Evolutionary conservation across 208 protist species (phyloP).

Genomic region (Eutreptiella sp.): DNA sequence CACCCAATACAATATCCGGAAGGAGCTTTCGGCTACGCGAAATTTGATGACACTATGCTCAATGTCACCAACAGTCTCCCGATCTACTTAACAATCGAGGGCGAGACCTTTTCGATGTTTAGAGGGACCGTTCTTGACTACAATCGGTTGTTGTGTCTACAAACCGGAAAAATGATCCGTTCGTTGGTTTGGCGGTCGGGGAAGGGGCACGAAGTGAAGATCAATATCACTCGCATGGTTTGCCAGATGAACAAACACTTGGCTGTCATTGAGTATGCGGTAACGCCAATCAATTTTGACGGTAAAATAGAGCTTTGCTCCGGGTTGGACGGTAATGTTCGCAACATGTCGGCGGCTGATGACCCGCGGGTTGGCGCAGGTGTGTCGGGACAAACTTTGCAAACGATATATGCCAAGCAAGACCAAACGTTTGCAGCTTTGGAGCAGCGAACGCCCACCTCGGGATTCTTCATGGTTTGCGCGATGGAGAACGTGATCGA

Average conservation of each 20-base stretch:
- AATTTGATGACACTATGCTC: constrained; percentile 8
- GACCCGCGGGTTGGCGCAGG: constrained; percentile 19
- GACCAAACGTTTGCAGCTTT: too few species aligned
- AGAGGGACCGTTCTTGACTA: too few species aligned
- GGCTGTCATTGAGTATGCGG: constrained; percentile 3
- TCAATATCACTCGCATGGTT: constrained; percentile 1
- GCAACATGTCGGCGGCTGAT: constrained; percentile 15
- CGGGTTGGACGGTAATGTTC: constrained; percentile 5
- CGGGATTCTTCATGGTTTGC: background rate
- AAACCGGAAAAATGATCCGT: constrained; percentile 3
- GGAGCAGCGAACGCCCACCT: background rate
- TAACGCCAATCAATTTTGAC: constrained; percentile 12
- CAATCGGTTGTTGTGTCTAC: background rate
- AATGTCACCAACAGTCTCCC: constrained; percentile 12
- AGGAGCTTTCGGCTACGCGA: constrained; percentile 2
- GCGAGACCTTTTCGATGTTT: constrained; percentile 8
- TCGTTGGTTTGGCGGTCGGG: constrained; percentile 1
- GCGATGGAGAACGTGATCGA: background rate
- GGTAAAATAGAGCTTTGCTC: too few species aligned
- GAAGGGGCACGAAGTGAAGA: constrained; percentile 1
- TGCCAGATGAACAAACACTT: constrained; percentile 6
- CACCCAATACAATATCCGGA: constrained; percentile 20
- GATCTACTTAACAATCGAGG: constrained; percentile 13
- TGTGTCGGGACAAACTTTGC: constrained; percentile 7
- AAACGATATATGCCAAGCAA: too few species aligned